Percentiles rank a stretch among this genome's conserved stretches.
Conservation (phyloP, 2,329 filamentous ascomycete species). For the Hawksworthiomyces lignivorus region DNA sequence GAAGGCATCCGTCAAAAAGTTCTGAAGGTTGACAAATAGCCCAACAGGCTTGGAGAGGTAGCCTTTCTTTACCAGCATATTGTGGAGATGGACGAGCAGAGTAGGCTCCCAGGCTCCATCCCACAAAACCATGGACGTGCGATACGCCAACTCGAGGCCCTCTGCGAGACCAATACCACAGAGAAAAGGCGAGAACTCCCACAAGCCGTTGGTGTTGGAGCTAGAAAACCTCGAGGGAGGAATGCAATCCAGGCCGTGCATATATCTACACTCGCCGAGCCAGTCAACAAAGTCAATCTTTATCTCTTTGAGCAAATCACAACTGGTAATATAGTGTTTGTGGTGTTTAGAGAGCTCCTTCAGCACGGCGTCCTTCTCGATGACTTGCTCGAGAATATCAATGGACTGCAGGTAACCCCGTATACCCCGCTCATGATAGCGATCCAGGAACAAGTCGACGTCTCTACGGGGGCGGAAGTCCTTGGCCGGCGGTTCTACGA, state of each 20-base stretch:
- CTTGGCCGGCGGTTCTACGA: constrained; percentile 25
- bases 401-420: constrained; percentile 25
- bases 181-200: constrained; percentile 40
- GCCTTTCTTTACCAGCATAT: constrained; percentile 36
- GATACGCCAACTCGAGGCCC: constrained; percentile 32
- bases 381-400: constrained; percentile 21
- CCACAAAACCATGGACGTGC: constrained; percentile 27
- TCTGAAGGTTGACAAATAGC: constrained; percentile 23
- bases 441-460: constrained; percentile 35
- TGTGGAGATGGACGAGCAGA: constrained; percentile 36
- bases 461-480: constrained; percentile 31
- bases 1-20: constrained; percentile 20
- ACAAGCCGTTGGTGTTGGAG: constrained; percentile 35
- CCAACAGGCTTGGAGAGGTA: constrained; percentile 27
- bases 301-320: constrained; percentile 19
- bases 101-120: constrained; percentile 32
- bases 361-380: constrained; percentile 21
- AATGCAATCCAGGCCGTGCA: constrained; percentile 24
- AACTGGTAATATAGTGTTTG: constrained; percentile 1
- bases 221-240: constrained; percentile 34
- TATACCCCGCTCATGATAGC: constrained; percentile 20
- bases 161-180: constrained; percentile 39
- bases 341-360: too few relatives aligned
- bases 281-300: constrained; percentile 26
- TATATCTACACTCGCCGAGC: constrained; percentile 28